Conservation (phyloP, 352 stramenopile species). For the Phytophthora ramorum region DNA sequence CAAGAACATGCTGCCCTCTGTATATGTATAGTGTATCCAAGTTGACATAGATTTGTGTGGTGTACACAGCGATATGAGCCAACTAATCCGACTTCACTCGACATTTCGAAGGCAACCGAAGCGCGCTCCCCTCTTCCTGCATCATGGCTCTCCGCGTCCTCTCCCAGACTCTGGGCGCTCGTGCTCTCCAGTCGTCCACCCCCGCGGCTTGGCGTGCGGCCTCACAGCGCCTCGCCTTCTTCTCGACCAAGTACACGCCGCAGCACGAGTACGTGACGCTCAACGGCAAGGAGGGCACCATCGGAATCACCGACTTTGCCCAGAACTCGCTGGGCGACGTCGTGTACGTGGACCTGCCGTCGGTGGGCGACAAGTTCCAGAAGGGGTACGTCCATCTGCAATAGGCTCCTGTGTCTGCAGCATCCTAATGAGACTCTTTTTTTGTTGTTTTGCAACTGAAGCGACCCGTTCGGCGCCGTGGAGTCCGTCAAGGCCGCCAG, state of each 20-base stretch:
- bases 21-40: not conserved
- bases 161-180: constrained; percentile 59
- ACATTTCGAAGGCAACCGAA: constrained; percentile 33
- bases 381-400: constrained; percentile 79
- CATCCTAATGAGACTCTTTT: constrained; percentile 16
- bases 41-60: not conserved
- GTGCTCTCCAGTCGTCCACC: constrained; percentile 28
- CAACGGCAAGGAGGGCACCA: constrained; percentile 82
- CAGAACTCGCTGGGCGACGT: constrained; percentile 97
- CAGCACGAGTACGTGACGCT: constrained; percentile 89
- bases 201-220: constrained; percentile 40
- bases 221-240: constrained; percentile 60
- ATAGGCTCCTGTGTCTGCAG: not conserved
- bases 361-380: constrained; percentile 93
- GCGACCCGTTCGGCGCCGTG: constrained; percentile 95
- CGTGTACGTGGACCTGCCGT: constrained; percentile 97
- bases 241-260: constrained; percentile 88
- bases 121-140: not conserved
- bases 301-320: constrained; percentile 98
- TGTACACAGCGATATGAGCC: not conserved
- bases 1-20: not conserved
- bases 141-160: constrained; percentile 65
- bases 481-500: constrained; percentile 99
- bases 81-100: constrained; percentile 22
- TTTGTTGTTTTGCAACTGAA: constrained; percentile 40